phyloP scores from a whole-genome alignment of 805 yeast genomes.

The Lipomyces orientalis region DNA sequence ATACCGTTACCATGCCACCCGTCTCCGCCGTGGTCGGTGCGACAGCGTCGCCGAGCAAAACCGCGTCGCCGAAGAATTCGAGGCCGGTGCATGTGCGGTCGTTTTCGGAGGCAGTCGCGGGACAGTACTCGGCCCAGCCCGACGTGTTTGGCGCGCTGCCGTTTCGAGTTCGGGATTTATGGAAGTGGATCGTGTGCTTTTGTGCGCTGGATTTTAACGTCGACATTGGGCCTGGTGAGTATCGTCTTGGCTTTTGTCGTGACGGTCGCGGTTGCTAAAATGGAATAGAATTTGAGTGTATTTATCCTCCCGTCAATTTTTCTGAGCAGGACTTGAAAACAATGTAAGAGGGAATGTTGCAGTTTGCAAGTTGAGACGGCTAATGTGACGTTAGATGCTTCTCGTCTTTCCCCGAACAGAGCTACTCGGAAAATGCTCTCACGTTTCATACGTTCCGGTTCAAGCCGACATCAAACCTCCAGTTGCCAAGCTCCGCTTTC shows the following conservation, averaged over 20 bases:
- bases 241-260: no score
- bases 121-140: conserved; percentile 10
- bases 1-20: not conserved
- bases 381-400: conserved; percentile 22
- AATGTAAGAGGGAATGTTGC: conserved; percentile 17
- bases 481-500: conserved; percentile 19
- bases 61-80: not conserved
- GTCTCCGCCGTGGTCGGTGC: not conserved
- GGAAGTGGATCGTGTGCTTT: conserved; percentile 32
- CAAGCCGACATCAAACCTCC: conserved; percentile 19
- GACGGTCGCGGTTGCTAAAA: not conserved
- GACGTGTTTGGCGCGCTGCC: conserved; percentile 20
- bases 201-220: conserved; percentile 36
- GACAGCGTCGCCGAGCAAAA: not conserved
- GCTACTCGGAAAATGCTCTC: conserved; percentile 27
- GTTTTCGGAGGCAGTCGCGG: conserved; percentile 27
- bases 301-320: conserved; percentile 30
- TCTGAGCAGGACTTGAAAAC: conserved; percentile 34
- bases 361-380: not conserved
- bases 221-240: conserved; percentile 29
- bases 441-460: conserved; percentile 34
- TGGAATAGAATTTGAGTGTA: conserved; percentile 32
- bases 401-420: conserved; percentile 36
- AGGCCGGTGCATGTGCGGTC: conserved; percentile 11
- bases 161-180: conserved; percentile 17